Percentiles rank a stretch among this genome's conserved stretches.
phyloP scores from a whole-genome alignment of 768 basidiomycete species.

The Leucosporidium creatinivorum region DNA sequence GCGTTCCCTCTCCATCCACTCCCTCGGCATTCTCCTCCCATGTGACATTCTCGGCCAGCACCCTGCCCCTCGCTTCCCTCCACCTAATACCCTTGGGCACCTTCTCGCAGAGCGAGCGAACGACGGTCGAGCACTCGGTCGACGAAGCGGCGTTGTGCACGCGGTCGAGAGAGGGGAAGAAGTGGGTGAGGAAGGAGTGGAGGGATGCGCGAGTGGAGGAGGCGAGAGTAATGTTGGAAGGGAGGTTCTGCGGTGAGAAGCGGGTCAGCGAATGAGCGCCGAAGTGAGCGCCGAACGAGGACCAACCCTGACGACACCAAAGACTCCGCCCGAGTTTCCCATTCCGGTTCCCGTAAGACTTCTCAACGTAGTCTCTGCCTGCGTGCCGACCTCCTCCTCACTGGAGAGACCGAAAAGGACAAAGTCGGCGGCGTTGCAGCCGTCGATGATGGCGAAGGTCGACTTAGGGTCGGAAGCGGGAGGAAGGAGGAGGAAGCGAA shows the following conservation, averaged over 20 bases:
- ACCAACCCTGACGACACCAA: conserved; percentile 31
- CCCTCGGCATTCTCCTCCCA: conserved; percentile 47
- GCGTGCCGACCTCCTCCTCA: conserved; percentile 67
- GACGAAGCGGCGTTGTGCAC: conserved; percentile 59
- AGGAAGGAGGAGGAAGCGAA: conserved; percentile 73
- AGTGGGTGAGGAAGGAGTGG: conserved; percentile 89
- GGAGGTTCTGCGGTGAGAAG: conserved; percentile 23
- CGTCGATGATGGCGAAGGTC: conserved; percentile 73
- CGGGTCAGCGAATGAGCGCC: neutral
- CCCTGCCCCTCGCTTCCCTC: conserved; percentile 70
- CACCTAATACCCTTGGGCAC: conserved; percentile 70
- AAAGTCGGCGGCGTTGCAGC: conserved; percentile 82
- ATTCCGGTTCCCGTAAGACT: conserved; percentile 85
- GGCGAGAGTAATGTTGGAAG: conserved; percentile 40
- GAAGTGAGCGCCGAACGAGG: neutral
- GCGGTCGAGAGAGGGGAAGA: conserved; percentile 71
- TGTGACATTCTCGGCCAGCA: conserved; percentile 60
- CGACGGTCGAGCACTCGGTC: conserved; percentile 62
- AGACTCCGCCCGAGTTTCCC: conserved; percentile 69
- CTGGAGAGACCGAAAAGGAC: conserved; percentile 77
- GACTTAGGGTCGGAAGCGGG: conserved; percentile 19
- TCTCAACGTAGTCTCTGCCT: conserved; percentile 81
- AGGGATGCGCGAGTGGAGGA: conserved; percentile 72
- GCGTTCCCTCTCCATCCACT: conserved; percentile 49
- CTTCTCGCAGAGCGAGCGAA: conserved; percentile 76